Base-by-base conservation (phyloP, 176 grass and related monocot species). In the Oryza punctata region DNA sequence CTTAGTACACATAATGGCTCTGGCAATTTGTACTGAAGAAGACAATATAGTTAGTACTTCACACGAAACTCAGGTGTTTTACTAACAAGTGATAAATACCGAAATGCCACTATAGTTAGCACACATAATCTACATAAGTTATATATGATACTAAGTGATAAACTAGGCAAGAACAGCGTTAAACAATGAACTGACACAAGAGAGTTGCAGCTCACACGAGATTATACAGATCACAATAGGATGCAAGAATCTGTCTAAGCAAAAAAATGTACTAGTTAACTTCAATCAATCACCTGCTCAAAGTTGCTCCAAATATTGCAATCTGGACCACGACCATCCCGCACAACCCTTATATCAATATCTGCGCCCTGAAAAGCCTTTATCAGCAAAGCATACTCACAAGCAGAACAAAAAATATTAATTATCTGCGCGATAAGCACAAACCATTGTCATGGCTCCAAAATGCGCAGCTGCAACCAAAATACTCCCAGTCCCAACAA, bases 291-390 rank as follows among this genome's bases (percentile, higher is more conserved):
- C 82, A 95, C 96, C 96, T 98, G 96, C 57, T 95, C 87, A 81
- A 98, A 98, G 88, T 98, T 98, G 86, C 91, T 95, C 96, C 96
- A 95, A 66, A 98, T 76, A 89, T 98, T 95, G 67, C 96, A 98
- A 91, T 98, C 69, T 1, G 96, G 96, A 33, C 96, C 96, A 40
- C 93, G 93, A 19, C 96, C 96, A 87, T 98, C 96, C 59, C 91
- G 90, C 16, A 98, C 96, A 57, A 95, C 93, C 86, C 91, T 98
- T 98, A 98, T 93, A 77, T 98, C 96, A 33, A 98, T 98, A 98
- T 98, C 93, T 95, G 96, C 96, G 88, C 96, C 96, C 96, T 98
- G 92, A 76, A 91, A 85, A 15, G 29, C 12, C 37, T 88, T 72
- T 75, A 72, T 89, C 72, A 91, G 82, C 44, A 3, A n/a, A 19